Evolutionary conservation across 2,329 filamentous ascomycete genomes (phyloP).

Genomic region (Xylariaceae sp.): DNA sequence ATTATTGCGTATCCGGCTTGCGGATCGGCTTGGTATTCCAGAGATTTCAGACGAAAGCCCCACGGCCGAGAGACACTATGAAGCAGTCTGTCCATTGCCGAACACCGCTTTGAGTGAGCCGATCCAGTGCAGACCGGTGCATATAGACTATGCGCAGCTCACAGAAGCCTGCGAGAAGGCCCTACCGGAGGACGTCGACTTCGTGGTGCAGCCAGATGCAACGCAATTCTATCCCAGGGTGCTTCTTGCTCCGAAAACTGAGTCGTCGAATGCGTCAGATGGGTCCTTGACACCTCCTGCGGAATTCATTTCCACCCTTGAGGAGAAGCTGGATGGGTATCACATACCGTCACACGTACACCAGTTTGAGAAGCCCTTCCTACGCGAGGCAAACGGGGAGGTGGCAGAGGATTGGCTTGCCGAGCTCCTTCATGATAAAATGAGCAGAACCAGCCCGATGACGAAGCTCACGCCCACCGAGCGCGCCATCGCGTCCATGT

Average conservation of each 20-base stretch:
- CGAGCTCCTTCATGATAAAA: background rate
- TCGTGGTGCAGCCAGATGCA: constrained; percentile 1
- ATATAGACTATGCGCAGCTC: constrained; percentile 2
- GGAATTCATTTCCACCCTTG: background rate
- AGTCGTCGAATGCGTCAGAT: background rate
- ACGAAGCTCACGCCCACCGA: background rate
- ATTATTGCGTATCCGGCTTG: constrained; percentile 45
- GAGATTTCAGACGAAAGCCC: constrained; percentile 36
- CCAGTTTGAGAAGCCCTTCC: background rate
- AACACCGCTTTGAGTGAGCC: constrained; percentile 36
- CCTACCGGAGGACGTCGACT: background rate
- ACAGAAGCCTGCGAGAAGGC: background rate
- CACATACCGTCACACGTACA: background rate
- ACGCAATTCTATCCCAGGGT: background rate
- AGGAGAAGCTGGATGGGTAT: background rate
- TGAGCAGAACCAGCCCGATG: background rate
- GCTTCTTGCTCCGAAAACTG: background rate
- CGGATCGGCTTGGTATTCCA: constrained; percentile 37
- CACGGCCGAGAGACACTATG: constrained; percentile 38
- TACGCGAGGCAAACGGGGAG: background rate
- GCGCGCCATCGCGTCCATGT: background rate
- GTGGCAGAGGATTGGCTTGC: background rate
- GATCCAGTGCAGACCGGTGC: constrained; percentile 26
- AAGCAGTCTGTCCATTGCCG: constrained; percentile 39
- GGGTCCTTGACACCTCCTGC: no score